A percentile compares a stretch with the other conserved stretches of the same genome.
phyloP scores from a whole-genome alignment of 768 basidiomycete genomes.

The Agrocybe praecox region DNA sequence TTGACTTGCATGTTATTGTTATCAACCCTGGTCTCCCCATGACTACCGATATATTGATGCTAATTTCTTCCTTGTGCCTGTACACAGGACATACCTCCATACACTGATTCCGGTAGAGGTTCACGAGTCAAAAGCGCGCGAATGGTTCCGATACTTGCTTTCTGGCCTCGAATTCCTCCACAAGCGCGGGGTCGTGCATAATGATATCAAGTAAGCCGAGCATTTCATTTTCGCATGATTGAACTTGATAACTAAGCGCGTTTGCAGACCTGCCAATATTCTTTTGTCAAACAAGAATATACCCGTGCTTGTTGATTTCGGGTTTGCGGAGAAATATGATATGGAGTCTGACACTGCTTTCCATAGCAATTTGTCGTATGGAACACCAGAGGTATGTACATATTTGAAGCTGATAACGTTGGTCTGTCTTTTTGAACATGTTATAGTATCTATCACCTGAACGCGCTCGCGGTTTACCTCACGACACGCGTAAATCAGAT shows the following conservation, averaged over 20 bases:
- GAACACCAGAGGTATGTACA: conserved; percentile 81
- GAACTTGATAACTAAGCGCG: not conserved
- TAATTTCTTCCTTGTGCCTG: conserved; percentile 8
- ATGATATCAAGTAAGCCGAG: conserved; percentile 84
- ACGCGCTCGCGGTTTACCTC: conserved; percentile 82
- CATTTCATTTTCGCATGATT: not conserved
- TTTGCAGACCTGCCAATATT: conserved; percentile 85
- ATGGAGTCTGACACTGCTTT: conserved; percentile 64
- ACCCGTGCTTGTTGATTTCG: conserved; percentile 94
- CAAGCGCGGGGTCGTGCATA: conserved; percentile 82
- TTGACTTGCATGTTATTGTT: not conserved
- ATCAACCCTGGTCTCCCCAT: not conserved
- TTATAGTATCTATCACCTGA: conserved; percentile 88
- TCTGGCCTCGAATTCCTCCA: conserved; percentile 87
- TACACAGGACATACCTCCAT: conserved; percentile 81
- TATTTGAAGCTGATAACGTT: too few relatives aligned
- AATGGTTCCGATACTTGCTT: conserved; percentile 83
- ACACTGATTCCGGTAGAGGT: conserved; percentile 88
- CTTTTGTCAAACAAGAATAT: conserved; percentile 77
- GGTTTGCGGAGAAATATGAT: conserved; percentile 91
- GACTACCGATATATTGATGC: not conserved
- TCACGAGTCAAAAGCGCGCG: conserved; percentile 70
- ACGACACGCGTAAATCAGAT: conserved; percentile 93
- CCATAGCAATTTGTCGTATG: conserved; percentile 82
- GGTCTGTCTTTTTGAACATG: not conserved